A percentile compares a stretch with the other conserved stretches of the same genome.
These are phyloP conservation scores for Sordariomycetes sp. DNA, from an alignment of 2,329 filamentous ascomycete species.

Conservation along the genomic window DNA sequence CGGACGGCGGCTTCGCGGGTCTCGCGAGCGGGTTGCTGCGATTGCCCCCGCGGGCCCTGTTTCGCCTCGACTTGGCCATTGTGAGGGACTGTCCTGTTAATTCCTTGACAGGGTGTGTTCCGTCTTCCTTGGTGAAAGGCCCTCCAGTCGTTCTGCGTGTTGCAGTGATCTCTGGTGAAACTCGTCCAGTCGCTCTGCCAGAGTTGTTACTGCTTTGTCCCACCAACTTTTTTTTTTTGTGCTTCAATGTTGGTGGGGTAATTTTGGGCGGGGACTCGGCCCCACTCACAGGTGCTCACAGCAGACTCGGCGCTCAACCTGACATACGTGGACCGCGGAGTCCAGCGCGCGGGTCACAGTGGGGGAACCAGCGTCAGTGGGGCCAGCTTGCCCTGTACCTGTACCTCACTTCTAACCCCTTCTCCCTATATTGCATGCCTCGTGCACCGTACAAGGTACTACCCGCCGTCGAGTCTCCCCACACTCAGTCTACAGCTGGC, in stretches of 20 bases:
- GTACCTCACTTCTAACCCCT: neutral
- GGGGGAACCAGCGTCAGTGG: neutral
- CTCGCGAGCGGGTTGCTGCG: slow-evolving; percentile 47
- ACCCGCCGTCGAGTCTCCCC: neutral
- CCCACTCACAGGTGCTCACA: neutral
- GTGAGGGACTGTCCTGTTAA: neutral
- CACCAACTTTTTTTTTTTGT: neutral
- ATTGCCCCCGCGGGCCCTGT: slow-evolving; percentile 33
- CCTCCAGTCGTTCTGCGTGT: neutral
- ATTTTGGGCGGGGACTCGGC: neutral
- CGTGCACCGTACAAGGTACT: no score
- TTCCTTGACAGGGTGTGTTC: neutral
- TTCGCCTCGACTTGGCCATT: slow-evolving; percentile 52
- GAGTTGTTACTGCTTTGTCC: neutral
- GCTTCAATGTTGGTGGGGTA: neutral
- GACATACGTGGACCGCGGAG: neutral
- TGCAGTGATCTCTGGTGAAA: neutral
- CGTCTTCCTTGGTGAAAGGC: neutral
- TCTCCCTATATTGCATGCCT: neutral
- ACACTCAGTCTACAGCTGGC: neutral
- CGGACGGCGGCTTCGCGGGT: slow-evolving; percentile 47
- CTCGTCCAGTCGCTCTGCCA: no score
- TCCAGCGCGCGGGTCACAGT: no score
- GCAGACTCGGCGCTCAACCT: neutral
- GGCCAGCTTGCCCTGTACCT: neutral